Conservation (phyloP, 2,329 filamentous ascomycete species). For the Penicillium sp. region DNA sequence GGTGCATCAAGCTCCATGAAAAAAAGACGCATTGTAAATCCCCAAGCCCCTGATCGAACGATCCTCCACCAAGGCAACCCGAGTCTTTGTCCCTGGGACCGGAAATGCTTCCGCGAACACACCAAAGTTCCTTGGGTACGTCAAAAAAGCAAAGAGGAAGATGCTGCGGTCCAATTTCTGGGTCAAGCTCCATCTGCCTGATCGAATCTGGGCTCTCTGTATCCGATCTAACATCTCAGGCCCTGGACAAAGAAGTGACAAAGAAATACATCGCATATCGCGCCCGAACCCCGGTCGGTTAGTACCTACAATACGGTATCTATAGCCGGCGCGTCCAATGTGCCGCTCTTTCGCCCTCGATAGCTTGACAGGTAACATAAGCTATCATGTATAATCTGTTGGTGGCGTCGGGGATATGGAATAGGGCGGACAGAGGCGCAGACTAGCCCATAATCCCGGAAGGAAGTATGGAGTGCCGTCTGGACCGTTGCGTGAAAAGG, state of each 20-base stretch:
- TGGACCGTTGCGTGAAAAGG: conserved; percentile 17
- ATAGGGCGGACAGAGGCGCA: conserved; percentile 7
- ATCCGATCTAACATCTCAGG: conserved; percentile 7
- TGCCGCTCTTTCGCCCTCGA: not conserved
- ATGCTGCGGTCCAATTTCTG: conserved; percentile 3
- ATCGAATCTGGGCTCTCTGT: not conserved
- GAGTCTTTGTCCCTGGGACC: conserved; percentile 15
- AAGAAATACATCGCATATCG: conserved; percentile 8
- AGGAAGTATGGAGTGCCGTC: conserved; percentile 3
- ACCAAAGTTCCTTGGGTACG: not conserved
- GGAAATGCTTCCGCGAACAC: conserved; percentile 9
- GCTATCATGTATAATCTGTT: not conserved
- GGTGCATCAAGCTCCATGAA: conserved; percentile 8
- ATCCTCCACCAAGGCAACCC: conserved; percentile 12
- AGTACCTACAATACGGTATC: conserved; percentile 4
- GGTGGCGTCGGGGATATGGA: conserved; percentile 15
- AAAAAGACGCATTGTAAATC: conserved; percentile 9
- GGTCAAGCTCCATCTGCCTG: not conserved
- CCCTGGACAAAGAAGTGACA: conserved; percentile 1
- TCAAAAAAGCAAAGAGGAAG: not conserved
- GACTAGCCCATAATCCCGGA: conserved; percentile 7
- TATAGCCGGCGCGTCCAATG: not conserved
- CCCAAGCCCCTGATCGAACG: conserved; percentile 4
- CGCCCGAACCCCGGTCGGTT: conserved; percentile 5
- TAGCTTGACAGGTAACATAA: conserved; percentile 5